Evolutionary conservation across 164 flowering plant species (phyloP).

Genomic region (Malania oleifera): DNA sequence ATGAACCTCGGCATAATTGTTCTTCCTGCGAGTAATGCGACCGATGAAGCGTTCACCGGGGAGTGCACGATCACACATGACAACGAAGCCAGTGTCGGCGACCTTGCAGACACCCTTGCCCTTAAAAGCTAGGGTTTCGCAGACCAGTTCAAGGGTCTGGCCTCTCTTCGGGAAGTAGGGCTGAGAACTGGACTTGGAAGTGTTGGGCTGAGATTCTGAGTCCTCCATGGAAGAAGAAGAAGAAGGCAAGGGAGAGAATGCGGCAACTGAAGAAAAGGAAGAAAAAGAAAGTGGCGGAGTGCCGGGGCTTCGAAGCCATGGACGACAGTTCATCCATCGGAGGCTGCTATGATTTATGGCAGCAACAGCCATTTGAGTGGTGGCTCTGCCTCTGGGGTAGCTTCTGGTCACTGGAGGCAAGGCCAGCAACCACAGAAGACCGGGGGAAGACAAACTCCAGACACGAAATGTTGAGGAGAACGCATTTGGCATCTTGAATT

Average conservation of each 20-base stretch:
- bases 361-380: background rate
- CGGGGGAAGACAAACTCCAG: no score
- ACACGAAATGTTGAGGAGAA: no score
- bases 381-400: background rate
- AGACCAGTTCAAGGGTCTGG: conserved; percentile 74
- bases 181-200: conserved; percentile 4
- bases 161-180: conserved; percentile 69
- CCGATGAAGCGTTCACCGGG: conserved; percentile 96
- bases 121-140: conserved; percentile 79
- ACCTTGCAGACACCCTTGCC: conserved; percentile 93
- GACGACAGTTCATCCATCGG: conserved; percentile 27
- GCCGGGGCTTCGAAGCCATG: conserved; percentile 31
- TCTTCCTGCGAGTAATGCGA: conserved; percentile 77
- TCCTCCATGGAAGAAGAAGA: conserved; percentile 9
- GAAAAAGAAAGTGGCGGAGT: conserved; percentile 6
- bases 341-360: conserved; percentile 10
- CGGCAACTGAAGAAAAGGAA: conserved; percentile 14
- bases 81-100: conserved; percentile 70
- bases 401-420: no score
- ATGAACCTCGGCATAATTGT: conserved; percentile 78
- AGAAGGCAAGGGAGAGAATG: conserved; percentile 9
- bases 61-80: conserved; percentile 88
- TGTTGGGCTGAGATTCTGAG: conserved; percentile 5
- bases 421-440: no score
- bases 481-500: no score